Percentiles rank a stretch among this genome's conserved stretches.
phyloP scores from a whole-genome alignment of 1,284 basidiomycete genomes.

The Moesziomyces sp. region DNA sequence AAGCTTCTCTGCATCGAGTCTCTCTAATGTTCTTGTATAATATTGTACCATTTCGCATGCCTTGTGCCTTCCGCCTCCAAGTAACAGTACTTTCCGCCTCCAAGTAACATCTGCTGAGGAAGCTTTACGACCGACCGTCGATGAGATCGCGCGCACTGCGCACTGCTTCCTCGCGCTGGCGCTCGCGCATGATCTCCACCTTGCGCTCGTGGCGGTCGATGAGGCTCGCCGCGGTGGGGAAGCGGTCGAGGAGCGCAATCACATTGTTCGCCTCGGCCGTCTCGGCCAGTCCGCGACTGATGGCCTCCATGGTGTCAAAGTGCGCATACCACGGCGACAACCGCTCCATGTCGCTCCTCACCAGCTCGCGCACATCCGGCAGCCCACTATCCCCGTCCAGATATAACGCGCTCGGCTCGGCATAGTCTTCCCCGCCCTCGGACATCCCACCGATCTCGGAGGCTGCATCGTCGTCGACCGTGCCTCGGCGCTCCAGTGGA shows the following conservation, averaged over 20 bases:
- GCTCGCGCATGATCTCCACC: conserved; percentile 29
- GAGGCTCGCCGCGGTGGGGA: conserved; percentile 11
- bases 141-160: conserved; percentile 35
- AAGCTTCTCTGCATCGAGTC: not conserved
- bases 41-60: too few species aligned
- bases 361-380: conserved; percentile 16
- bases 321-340: conserved; percentile 49
- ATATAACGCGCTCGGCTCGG: conserved; percentile 24
- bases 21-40: not conserved
- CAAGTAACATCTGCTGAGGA: too few species aligned
- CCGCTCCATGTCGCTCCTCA: not conserved
- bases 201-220: conserved; percentile 36
- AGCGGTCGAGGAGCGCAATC: conserved; percentile 20
- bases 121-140: conserved; percentile 6
- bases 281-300: conserved; percentile 21
- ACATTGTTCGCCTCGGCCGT: conserved; percentile 12
- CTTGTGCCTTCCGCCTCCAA: too few species aligned
- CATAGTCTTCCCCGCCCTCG: not conserved
- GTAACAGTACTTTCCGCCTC: too few species aligned
- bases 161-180: conserved; percentile 24
- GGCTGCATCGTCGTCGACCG: not conserved
- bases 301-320: conserved; percentile 44
- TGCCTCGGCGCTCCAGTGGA: conserved; percentile 19
- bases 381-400: conserved; percentile 7
- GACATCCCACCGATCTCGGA: too few species aligned